These are phyloP conservation scores for Globisporangium nagaii DNA, from an alignment of 352 stramenopile species.

Conservation along the genomic window DNA sequence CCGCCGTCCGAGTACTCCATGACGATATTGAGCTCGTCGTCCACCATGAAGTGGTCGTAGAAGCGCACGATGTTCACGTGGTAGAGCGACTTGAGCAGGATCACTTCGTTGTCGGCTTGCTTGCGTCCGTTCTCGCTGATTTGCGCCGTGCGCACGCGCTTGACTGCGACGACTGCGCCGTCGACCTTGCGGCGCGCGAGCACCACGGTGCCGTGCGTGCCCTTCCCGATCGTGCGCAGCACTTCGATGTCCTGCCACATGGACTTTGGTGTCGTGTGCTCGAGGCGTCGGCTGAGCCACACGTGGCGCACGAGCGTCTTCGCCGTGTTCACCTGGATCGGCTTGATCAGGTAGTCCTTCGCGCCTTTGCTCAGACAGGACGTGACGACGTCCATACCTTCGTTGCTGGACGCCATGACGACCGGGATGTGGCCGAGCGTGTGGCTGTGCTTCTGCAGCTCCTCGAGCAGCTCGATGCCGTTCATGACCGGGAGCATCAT, in stretches of 20 bases:
- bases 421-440: slow-evolving; percentile 81
- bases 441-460: slow-evolving; percentile 62
- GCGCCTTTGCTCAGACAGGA: slow-evolving; percentile 84
- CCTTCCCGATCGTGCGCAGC: slow-evolving; percentile 82
- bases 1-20: slow-evolving; percentile 86
- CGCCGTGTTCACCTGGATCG: slow-evolving; percentile 86
- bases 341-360: slow-evolving; percentile 90
- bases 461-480: slow-evolving; percentile 83
- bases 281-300: slow-evolving; percentile 71
- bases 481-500: slow-evolving; percentile 89
- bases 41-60: slow-evolving; percentile 84
- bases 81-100: slow-evolving; percentile 85
- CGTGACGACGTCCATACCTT: slow-evolving; percentile 89
- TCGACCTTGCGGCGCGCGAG: slow-evolving; percentile 71
- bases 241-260: slow-evolving; percentile 86
- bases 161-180: slow-evolving; percentile 78
- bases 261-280: slow-evolving; percentile 56
- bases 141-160: slow-evolving; percentile 72
- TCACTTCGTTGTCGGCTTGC: slow-evolving; percentile 86
- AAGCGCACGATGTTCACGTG: slow-evolving; percentile 89
- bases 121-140: slow-evolving; percentile 83
- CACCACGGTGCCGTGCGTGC: slow-evolving; percentile 82
- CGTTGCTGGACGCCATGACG: slow-evolving; percentile 88
- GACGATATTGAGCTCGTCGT: slow-evolving; percentile 87
- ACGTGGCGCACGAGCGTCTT: slow-evolving; percentile 88